Percentiles rank a stretch among this genome's conserved stretches.
Conservation (phyloP, 2,329 filamentous ascomycete genomes). For the Apiospora malaysiana region DNA sequence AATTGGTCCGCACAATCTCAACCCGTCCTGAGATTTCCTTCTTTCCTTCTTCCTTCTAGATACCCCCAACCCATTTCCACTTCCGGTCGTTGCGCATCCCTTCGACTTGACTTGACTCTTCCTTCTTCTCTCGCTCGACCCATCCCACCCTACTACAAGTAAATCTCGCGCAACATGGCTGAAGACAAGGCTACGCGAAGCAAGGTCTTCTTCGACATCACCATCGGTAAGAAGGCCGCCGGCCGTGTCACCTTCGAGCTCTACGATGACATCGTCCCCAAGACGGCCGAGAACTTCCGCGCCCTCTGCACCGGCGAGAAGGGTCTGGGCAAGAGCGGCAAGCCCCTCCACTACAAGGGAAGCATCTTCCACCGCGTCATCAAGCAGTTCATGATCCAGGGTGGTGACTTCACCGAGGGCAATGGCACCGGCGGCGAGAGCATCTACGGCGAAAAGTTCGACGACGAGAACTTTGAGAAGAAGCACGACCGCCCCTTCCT, state of each 20-base stretch:
- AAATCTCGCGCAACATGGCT: slow-evolving; percentile 32
- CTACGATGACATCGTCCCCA: slow-evolving; percentile 78
- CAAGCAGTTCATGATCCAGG: slow-evolving; percentile 98
- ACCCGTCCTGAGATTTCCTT: background rate
- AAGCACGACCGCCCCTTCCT: slow-evolving; percentile 95
- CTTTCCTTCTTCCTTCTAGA: background rate
- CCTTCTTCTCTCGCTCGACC: background rate
- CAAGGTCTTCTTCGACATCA: slow-evolving; percentile 93
- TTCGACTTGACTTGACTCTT: background rate
- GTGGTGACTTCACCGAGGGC: slow-evolving; percentile 93
- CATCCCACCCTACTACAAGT: background rate
- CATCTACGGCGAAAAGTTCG: slow-evolving; percentile 97
- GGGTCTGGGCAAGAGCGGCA: slow-evolving; percentile 79
- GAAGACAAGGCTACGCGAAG: slow-evolving; percentile 63
- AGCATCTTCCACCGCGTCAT: slow-evolving; percentile 95
- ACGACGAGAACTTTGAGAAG: slow-evolving; percentile 91
- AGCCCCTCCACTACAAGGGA: slow-evolving; percentile 91
- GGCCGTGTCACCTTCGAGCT: slow-evolving; percentile 90
- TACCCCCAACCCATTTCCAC: background rate
- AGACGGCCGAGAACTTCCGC: slow-evolving; percentile 96
- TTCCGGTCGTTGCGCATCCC: background rate
- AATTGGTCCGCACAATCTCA: background rate
- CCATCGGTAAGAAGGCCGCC: slow-evolving; percentile 73
- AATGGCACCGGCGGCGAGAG: slow-evolving; percentile 96
- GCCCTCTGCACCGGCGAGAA: slow-evolving; percentile 95